phyloP scores from a whole-genome alignment of 768 basidiomycete species.

The Mycena rosella region DNA sequence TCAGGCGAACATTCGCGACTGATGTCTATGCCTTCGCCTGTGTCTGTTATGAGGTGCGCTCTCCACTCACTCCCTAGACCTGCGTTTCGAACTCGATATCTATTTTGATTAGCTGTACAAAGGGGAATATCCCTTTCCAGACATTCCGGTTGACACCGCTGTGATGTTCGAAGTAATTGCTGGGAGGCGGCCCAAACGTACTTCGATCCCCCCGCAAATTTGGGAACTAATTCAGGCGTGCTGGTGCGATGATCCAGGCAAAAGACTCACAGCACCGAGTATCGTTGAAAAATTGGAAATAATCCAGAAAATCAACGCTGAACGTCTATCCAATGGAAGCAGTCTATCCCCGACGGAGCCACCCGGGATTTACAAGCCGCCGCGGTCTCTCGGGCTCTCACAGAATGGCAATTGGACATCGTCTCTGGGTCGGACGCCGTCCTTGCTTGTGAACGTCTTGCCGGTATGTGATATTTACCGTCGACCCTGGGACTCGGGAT shows the following conservation, averaged over 20 bases:
- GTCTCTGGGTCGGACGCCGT: constrained; percentile 16
- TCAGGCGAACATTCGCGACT: constrained; percentile 16
- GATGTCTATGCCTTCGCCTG: constrained; percentile 34
- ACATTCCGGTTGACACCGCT: not conserved
- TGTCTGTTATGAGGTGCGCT: constrained; percentile 34
- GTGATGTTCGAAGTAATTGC: constrained; percentile 7
- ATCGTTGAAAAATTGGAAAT: constrained; percentile 22
- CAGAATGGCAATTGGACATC: not conserved
- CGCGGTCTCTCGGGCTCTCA: constrained; percentile 1
- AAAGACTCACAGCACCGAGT: constrained; percentile 3
- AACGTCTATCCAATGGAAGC: not conserved
- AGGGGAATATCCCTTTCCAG: constrained; percentile 17
- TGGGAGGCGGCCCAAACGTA: constrained; percentile 1
- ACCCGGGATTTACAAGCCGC: constrained; percentile 16
- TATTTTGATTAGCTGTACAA: constrained; percentile 20
- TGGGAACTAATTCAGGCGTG: constrained; percentile 28
- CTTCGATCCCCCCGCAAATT: constrained; percentile 6
- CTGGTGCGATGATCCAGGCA: constrained; percentile 24
- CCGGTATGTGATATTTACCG: constrained; percentile 1
- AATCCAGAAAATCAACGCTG: not conserved
- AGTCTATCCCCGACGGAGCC: not conserved
- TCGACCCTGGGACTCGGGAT: not conserved
- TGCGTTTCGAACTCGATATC: not conserved
- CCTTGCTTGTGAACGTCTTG: constrained; percentile 4
- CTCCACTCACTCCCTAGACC: not conserved